phyloP scores from a whole-genome alignment of 163 green algal species.

The Prototheca cutis region DNA sequence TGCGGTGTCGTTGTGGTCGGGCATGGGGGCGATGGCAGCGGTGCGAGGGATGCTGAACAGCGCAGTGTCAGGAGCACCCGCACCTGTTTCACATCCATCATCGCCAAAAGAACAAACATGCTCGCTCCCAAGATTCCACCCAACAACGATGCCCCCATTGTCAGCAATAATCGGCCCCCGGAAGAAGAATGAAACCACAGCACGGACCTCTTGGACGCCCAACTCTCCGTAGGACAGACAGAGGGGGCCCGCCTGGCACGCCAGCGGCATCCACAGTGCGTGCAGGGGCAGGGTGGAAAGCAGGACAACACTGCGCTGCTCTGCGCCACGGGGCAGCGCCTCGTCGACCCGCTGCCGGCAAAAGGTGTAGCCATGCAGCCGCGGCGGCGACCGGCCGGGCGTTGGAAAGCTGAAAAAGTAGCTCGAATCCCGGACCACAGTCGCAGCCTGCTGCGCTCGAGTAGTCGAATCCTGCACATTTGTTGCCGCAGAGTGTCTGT shows the following conservation, averaged over 20 bases:
- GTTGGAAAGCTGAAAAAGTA: slow-evolving; percentile 56
- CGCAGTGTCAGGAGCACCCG: too few relatives aligned
- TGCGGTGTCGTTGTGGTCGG: too few relatives aligned
- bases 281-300: slow-evolving; percentile 31
- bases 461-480: slow-evolving; percentile 63
- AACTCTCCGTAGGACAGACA: slow-evolving; percentile 55
- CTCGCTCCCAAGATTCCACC: too few relatives aligned
- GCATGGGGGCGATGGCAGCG: too few relatives aligned
- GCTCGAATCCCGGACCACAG: slow-evolving; percentile 51
- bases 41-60: too few relatives aligned
- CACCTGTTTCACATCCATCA: too few relatives aligned
- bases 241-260: slow-evolving; percentile 35
- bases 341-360: slow-evolving; percentile 75
- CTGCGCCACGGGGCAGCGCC: slow-evolving; percentile 53
- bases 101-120: too few relatives aligned
- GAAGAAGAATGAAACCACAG: too few relatives aligned
- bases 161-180: too few relatives aligned
- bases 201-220: too few relatives aligned
- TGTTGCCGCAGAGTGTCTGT: too few relatives aligned
- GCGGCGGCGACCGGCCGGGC: not conserved
- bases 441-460: slow-evolving; percentile 42
- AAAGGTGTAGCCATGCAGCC: slow-evolving; percentile 59
- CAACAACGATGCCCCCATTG: too few relatives aligned
- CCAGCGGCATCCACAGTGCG: slow-evolving; percentile 38
- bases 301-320: slow-evolving; percentile 51